Evolutionary conservation across 495 filamentous ascomycete species (phyloP).

Genomic region (Tricharina praecox): DNA sequence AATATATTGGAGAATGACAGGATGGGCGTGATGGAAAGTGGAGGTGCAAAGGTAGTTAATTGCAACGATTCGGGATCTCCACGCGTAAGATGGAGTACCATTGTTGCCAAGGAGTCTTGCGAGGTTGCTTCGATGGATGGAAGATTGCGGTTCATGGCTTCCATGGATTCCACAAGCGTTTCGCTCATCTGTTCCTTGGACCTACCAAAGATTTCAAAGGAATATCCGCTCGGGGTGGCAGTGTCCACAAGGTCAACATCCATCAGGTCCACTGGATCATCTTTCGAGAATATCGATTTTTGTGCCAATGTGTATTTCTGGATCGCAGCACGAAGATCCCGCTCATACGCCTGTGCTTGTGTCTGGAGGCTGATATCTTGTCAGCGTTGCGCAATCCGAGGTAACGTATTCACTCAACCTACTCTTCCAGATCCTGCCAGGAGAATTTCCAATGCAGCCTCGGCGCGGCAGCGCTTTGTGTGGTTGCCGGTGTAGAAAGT

Average conservation of each 20-base stretch:
- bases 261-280: background rate
- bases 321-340: conserved; percentile 11
- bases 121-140: conserved; percentile 11
- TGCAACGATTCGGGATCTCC: conserved; percentile 13
- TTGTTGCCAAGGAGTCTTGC: conserved; percentile 10
- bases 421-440: conserved; percentile 52
- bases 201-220: conserved; percentile 32
- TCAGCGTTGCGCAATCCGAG: background rate
- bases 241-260: no score
- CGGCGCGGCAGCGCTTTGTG: conserved; percentile 35
- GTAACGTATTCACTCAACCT: background rate
- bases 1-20: conserved; percentile 64
- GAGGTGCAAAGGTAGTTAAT: conserved; percentile 41
- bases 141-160: conserved; percentile 14
- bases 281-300: background rate
- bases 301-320: conserved; percentile 6
- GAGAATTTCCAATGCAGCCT: conserved; percentile 54
- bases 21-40: conserved; percentile 50
- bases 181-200: conserved; percentile 34
- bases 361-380: conserved; percentile 12
- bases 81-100: conserved; percentile 21
- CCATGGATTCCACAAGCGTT: conserved; percentile 36
- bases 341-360: conserved; percentile 20
- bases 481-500: conserved; percentile 37
- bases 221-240: no score